Percentiles rank a stretch among this genome's conserved stretches.
Evolutionary conservation across 208 protist genomes (phyloP).

Genomic region (Borovskyia barvae): DNA sequence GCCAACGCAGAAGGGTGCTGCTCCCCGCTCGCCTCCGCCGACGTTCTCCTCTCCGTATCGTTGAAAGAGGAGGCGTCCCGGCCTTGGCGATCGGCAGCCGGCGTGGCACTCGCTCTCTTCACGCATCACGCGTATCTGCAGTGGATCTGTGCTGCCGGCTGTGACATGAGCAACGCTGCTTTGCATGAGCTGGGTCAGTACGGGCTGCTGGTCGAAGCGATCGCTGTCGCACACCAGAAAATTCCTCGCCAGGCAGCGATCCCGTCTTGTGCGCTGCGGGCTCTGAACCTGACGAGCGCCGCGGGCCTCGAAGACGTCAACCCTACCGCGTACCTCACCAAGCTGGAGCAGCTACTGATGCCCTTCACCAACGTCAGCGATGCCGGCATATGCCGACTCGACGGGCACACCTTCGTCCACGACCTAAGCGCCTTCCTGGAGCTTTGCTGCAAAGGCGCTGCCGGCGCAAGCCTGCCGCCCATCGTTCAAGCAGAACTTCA

Average conservation of each 20-base stretch:
- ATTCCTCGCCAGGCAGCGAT: background rate
- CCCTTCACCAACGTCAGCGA: constrained; percentile 42
- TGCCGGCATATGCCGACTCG: constrained; percentile 26
- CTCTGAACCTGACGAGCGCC: constrained; percentile 51
- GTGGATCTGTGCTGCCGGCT: constrained; percentile 37
- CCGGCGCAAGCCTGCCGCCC: background rate
- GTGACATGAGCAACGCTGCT: constrained; percentile 32
- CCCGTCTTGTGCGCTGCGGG: constrained; percentile 26
- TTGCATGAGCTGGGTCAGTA: constrained; percentile 36
- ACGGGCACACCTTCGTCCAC: constrained; percentile 31
- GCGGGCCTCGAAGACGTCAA: constrained; percentile 30
- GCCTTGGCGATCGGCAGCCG: constrained; percentile 8
- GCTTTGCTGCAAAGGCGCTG: background rate
- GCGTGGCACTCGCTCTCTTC: constrained; percentile 26
- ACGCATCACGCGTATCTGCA: constrained; percentile 24
- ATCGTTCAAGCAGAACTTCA: background rate
- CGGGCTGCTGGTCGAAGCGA: constrained; percentile 30
- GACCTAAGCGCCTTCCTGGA: constrained; percentile 10
- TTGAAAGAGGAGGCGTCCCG: background rate
- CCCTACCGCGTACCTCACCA: constrained; percentile 30
- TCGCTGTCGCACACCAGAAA: background rate
- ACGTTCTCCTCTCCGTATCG: constrained; percentile 14
- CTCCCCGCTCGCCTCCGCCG: constrained; percentile 1
- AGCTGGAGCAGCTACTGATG: constrained; percentile 48
- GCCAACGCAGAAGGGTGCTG: background rate